Base-by-base conservation (phyloP, 202 grass and related monocot species). In the Schoenoplectus triqueter region DNA sequence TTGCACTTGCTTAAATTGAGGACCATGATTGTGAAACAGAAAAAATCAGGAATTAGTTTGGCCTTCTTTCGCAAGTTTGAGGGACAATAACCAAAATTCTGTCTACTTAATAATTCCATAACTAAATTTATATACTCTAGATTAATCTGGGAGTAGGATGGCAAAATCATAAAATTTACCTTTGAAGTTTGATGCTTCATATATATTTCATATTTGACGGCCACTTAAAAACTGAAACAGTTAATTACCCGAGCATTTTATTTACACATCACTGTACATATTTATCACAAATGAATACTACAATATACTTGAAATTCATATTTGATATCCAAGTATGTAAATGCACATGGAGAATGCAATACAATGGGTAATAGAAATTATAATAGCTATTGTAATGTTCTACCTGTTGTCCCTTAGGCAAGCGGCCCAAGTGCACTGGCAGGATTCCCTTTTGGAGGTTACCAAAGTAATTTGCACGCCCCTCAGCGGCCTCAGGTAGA, bases 391-490 rank as follows among this genome's bases (percentile, higher is more conserved):
- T 56, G 51, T 57, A 77, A 77, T 63, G 10, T 18, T 64, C 17
- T 83, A 83, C 80, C 64, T 94, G 96, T 85, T 98, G 90, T 6
- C 93, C 93, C 80, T 88, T 94, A 2, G 96, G 91, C 84, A 95
- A 50, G 19, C 55, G 22, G 40, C 91, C 93, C 78, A 87, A 84
- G 84, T 89, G 88, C 68, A 89, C 85, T 4, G 96, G 93, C 80
- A 98, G 82, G 22, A 95, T 86, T 77, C 96, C 96, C 86, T 98
- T 98, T 64, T 93, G 92, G 86, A 98, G 96, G 86, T 98, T 98
- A 19, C 90, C 96, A 73, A 98, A 98, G 75, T 98, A 95, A 88
- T 98, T 98, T 78, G 96, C 96, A 31, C 96, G 96, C 10, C 96
- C 96, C 86, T 98, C 96, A 0, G 91, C 96, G 2, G 91, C 88